Evolutionary conservation across 345 rosid species (phyloP), one percentile per base, ranked within the genome.

Genomic region (Aegle marmelos): DNA sequence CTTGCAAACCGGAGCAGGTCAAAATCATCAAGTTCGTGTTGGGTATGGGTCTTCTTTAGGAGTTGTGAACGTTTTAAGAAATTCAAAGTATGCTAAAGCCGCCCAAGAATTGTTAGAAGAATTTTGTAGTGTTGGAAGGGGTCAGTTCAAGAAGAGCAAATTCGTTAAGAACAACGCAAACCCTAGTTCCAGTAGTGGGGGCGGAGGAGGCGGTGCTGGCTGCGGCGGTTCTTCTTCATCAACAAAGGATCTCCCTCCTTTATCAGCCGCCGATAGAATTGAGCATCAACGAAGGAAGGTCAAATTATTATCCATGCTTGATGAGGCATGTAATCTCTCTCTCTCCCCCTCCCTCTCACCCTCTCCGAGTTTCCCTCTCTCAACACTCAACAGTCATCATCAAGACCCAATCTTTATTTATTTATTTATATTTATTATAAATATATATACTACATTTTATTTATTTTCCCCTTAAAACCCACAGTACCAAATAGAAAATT

Each of bases 221-320:
- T 83, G 79, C 17, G 87, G 83, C 16, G 85, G 87, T 41, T 81
- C 87, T 60, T 85, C 90, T 30, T 86, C 92, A 37, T 82, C 89
- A 0, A 79, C 89, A 5, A 90, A 87, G 48, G 95, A 93, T 79
- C 71, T 74, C 54, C 88, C 92, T 84, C 88, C 92, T 57, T 82
- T 91, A 62, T 90, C 98, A 61, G 90, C 95, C 2, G 82, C 97
- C 61, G 98, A 96, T 78, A 87, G 98, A 79, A 92, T 92, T 88
- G 98, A 96, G 79, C 94, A 92, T 85, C 99, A 96, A 78, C 89
- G 98, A 83, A 90, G 94, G 83, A 96, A 94, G 91, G 97, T 87
- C 91, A 96, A 94, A 83, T 91, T 96, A 56, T 78, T 96, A 76
- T 80, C 94, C 83, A 96, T 94, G 99, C 97, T 96, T 85, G 99